Evolutionary conservation across 2,329 filamentous ascomycete genomes (phyloP), one percentile per base, ranked within the genome.

Genomic region (Talaromyces pinophilus): DNA sequence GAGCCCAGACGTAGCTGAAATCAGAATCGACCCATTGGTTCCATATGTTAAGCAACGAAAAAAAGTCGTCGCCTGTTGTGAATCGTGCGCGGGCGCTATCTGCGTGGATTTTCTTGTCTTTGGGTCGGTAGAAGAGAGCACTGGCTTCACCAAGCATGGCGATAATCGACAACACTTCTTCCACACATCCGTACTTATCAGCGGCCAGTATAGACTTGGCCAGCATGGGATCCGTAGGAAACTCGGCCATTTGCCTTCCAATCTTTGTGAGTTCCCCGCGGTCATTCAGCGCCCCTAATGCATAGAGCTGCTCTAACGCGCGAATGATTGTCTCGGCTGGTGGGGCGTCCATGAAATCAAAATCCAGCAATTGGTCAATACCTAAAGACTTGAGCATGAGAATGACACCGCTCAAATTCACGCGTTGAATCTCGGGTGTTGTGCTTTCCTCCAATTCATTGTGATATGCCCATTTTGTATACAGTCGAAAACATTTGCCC

Each of bases 61-160:
- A 30, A 30, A 30, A 30, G 28, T 30, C 28, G 28, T 30, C 28
- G 28, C 2, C 28, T 30, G 28, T 30, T 30, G 28, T 30, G 28
- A 30, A 33, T 33, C 94, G 88, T 42, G 90, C 90, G 15, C 93
- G 88, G 0, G 95, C 95, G 68, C 91, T 92, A 77, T 99, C 94
- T 13, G 95, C 95, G 74, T 97, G 92, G 33, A 97, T 90, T 77
- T 97, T 97, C 83, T 98, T 97, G 80, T 99, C 93, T 76, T 97
- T 97, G 22, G 95, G 93, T 0, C 93, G 86, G 84, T 96, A 96
- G 83, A 97, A 99, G 5, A 99, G 85, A 0, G 93, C 90, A 3
- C 90, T 92, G 1, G 92, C 88, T 80, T 98, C 95, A 68, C 91
- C 88, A 0, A 98, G 86, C 92, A 98, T 97, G 50, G 93, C 88